Evolutionary conservation across 2,329 filamentous ascomycete genomes (phyloP).

Genomic region (Arthrobotrys megalospora): DNA sequence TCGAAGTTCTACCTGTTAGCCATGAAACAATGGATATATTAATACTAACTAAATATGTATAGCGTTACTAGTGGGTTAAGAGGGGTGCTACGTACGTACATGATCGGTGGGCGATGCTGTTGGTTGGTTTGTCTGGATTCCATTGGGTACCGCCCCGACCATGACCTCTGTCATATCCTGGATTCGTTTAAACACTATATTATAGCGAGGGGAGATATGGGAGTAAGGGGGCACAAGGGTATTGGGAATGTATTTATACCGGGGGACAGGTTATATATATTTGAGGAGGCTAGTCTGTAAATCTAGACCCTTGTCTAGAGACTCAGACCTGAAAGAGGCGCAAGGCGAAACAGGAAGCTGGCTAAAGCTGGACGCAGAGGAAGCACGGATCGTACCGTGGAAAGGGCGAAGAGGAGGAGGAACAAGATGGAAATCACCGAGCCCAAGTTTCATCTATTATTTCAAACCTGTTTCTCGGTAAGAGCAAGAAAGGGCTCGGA

Average conservation of each 20-base stretch:
- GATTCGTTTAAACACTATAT: conserved; percentile 3
- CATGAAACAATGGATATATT: neutral
- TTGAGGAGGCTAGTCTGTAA: neutral
- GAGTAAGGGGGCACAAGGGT: neutral
- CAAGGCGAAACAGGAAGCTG: conserved; percentile 5
- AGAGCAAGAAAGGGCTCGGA: neutral
- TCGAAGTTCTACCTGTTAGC: conserved; percentile 47
- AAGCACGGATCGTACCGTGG: conserved; percentile 22
- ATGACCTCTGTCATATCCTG: conserved; percentile 48
- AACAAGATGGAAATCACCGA: neutral
- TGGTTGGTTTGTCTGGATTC: conserved; percentile 32
- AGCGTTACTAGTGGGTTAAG: neutral
- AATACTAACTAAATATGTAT: neutral
- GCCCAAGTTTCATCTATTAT: conserved; percentile 5
- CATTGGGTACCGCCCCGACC: conserved; percentile 37
- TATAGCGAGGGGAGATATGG: neutral
- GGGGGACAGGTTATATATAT: conserved; percentile 9
- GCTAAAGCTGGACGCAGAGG: neutral
- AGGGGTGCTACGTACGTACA: conserved; percentile 52
- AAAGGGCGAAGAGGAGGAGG: neutral
- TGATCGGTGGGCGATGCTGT: conserved; percentile 56
- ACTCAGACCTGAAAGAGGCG: neutral
- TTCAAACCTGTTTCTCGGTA: conserved; percentile 10
- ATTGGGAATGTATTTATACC: neutral
- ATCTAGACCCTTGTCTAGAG: conserved; percentile 9